Conservation (phyloP, 139 green algal genomes). For the Chlorella sp. region DNA sequence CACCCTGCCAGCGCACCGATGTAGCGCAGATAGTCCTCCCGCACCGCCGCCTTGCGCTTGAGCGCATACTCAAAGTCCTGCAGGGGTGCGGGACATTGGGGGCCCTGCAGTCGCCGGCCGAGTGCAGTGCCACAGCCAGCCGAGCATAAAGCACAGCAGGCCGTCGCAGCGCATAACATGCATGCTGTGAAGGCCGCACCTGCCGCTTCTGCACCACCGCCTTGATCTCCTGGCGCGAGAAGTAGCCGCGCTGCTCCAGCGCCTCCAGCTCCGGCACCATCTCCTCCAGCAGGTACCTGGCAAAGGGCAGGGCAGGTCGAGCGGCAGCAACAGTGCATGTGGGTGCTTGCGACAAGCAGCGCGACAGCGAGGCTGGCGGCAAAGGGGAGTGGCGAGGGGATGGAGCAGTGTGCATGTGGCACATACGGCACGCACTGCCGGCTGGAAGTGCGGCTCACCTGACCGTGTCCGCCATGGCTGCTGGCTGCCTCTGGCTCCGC, state of each 20-base stretch:
- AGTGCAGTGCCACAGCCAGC: too few species aligned
- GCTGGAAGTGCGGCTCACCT: slow-evolving; percentile 5
- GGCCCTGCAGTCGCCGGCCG: too few species aligned
- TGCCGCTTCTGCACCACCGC: slow-evolving; percentile 76
- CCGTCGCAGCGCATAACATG: too few species aligned
- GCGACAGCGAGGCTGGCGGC: too few species aligned
- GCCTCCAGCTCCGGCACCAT: slow-evolving; percentile 98
- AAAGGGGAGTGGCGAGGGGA: too few species aligned
- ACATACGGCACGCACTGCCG: neutral
- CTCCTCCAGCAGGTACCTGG: slow-evolving; percentile 89
- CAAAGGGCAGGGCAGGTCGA: neutral
- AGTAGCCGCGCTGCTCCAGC: slow-evolving; percentile 87
- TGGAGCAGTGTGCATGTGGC: too few species aligned
- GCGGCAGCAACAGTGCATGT: neutral
- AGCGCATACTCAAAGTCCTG: slow-evolving; percentile 91
- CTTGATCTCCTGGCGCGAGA: slow-evolving; percentile 82
- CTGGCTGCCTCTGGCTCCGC: too few species aligned
- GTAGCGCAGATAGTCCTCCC: slow-evolving; percentile 77
- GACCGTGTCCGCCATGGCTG: slow-evolving; percentile 61
- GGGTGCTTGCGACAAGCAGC: too few species aligned
- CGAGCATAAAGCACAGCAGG: too few species aligned
- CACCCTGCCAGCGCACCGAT: slow-evolving; percentile 26
- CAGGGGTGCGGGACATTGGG: too few species aligned
- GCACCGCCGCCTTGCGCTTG: slow-evolving; percentile 76
- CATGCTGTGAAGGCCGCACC: too few species aligned